phyloP scores from a whole-genome alignment of 2,329 filamentous ascomycete species.

The Colletotrichum simmondsii region DNA sequence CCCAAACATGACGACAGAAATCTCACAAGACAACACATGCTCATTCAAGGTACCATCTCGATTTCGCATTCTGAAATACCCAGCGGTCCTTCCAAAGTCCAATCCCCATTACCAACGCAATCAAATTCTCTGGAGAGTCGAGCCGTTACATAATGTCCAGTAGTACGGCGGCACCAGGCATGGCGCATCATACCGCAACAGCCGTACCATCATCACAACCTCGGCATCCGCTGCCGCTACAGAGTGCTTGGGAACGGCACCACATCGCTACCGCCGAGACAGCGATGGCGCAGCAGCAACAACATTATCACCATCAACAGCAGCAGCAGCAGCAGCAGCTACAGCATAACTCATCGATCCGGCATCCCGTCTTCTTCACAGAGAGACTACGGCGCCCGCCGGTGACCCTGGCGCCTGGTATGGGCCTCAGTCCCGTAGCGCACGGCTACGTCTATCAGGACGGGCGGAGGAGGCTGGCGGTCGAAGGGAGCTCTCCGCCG shows the following conservation, averaged over 20 bases:
- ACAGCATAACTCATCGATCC: constrained; percentile 65
- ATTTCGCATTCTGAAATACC: too few species aligned
- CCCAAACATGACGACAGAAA: constrained; percentile 26
- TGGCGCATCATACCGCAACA: constrained; percentile 17
- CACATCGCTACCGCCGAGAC: constrained; percentile 29
- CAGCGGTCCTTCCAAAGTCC: too few species aligned
- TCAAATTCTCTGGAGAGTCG: not conserved
- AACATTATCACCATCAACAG: too few species aligned
- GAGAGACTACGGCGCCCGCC: constrained; percentile 68
- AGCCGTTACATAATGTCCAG: not conserved
- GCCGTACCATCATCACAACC: not conserved
- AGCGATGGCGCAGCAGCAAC: not conserved
- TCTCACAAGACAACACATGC: not conserved
- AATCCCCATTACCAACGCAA: too few species aligned
- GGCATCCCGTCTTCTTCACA: constrained; percentile 84
- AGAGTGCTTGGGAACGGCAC: constrained; percentile 42
- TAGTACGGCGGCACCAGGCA: not conserved
- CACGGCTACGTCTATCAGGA: constrained; percentile 71
- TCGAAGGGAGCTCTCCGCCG: constrained; percentile 41
- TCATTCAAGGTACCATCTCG: too few species aligned
- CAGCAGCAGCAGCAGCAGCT: not conserved
- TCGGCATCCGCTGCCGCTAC: constrained; percentile 28
- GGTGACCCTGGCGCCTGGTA: constrained; percentile 42
- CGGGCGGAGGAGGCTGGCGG: constrained; percentile 40
- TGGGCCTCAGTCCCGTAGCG: constrained; percentile 61